Conservation (phyloP, 768 basidiomycete genomes). For the Tulasnella sp. region DNA sequence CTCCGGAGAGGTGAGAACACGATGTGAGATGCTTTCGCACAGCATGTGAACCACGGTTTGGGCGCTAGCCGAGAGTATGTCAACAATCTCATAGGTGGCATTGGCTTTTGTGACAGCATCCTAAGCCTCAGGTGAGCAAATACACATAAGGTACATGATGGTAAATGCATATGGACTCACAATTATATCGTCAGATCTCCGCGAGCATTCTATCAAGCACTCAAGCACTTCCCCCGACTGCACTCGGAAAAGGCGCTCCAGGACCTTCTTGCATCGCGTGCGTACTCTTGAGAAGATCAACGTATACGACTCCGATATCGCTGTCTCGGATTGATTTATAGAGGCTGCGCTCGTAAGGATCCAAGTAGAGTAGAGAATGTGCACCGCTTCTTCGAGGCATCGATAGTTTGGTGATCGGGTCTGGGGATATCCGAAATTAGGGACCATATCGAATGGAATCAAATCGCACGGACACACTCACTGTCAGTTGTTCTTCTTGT, state of each 20-base stretch:
- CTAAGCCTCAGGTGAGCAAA: neutral
- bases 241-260: constrained; percentile 78
- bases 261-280: constrained; percentile 57
- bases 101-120: constrained; percentile 22
- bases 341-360: constrained; percentile 24
- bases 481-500: constrained; percentile 15
- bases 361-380: constrained; percentile 71
- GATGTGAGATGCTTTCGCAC: constrained; percentile 66
- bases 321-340: constrained; percentile 25
- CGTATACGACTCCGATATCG: constrained; percentile 52
- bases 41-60: constrained; percentile 81
- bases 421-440: constrained; percentile 29
- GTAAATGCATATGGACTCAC: neutral
- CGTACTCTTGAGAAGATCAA: constrained; percentile 57
- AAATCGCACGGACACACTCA: constrained; percentile 36
- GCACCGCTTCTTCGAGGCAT: constrained; percentile 69
- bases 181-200: constrained; percentile 38
- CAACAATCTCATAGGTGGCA: constrained; percentile 69
- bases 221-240: constrained; percentile 76
- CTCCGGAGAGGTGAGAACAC: constrained; percentile 46
- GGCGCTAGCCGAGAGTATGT: constrained; percentile 70
- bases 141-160: neutral
- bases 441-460: neutral
- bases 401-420: constrained; percentile 63
- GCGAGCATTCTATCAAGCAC: constrained; percentile 76